Evolutionary conservation across 2,329 filamentous ascomycete species (phyloP).

Genomic region (Alternaria burnsii): DNA sequence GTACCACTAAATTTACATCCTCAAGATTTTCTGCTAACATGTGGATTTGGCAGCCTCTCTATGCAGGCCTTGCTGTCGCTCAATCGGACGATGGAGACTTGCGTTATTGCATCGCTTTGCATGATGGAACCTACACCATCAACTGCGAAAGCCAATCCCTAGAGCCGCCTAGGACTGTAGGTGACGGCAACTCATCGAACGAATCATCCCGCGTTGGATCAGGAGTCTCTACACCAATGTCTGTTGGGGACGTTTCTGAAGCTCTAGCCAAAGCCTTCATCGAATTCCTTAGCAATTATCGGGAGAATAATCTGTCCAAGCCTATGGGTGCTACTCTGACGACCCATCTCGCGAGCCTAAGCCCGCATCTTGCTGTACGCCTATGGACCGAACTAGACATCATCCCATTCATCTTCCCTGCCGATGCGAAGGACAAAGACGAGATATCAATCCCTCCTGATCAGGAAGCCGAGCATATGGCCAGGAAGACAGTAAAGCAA

Average conservation of each 20-base stretch:
- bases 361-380: conserved; percentile 71
- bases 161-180: neutral
- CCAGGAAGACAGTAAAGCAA: conserved; percentile 74
- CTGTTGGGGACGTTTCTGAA: conserved; percentile 18
- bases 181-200: conserved; percentile 2
- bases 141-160: conserved; percentile 68
- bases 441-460: conserved; percentile 69
- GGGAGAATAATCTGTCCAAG: conserved; percentile 73
- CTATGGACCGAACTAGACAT: conserved; percentile 82
- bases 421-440: conserved; percentile 12
- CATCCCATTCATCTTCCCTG: conserved; percentile 70
- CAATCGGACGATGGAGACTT: conserved; percentile 59
- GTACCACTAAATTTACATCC: neutral
- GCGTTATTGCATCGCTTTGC: conserved; percentile 68
- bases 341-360: conserved; percentile 64
- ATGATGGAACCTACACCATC: conserved; percentile 77
- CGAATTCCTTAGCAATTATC: conserved; percentile 65
- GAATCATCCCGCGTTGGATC: conserved; percentile 19
- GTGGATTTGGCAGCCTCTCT: conserved; percentile 54
- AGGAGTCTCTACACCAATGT: conserved; percentile 21
- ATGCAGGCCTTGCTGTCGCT: conserved; percentile 68
- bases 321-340: conserved; percentile 79
- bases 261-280: conserved; percentile 68
- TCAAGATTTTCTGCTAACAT: conserved; percentile 3
- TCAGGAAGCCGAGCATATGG: conserved; percentile 83